A percentile compares a stretch with the other conserved stretches of the same genome.
These are phyloP conservation scores for Magnusiomyces tetraspermus DNA, from an alignment of 1,139 yeast species.

Conservation along the genomic window DNA sequence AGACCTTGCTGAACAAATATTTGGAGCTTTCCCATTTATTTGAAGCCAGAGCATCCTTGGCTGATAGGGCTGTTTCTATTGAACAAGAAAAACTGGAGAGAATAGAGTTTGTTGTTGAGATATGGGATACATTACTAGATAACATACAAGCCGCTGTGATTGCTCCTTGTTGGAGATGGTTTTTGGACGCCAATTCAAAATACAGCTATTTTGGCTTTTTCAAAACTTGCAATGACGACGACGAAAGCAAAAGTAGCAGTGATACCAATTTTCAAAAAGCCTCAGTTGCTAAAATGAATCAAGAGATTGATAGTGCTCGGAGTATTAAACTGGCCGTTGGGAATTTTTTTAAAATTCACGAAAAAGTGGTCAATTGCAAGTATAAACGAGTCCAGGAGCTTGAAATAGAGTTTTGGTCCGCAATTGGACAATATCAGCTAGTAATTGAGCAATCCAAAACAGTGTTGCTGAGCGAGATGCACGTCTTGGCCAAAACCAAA, in stretches of 20 bases:
- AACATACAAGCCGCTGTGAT: neutral
- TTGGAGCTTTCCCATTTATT: neutral
- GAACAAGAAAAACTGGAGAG: neutral
- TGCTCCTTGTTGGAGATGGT: neutral
- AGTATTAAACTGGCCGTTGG: neutral
- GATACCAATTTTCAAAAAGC: no score
- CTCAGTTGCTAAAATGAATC: neutral
- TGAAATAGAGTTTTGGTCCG: neutral
- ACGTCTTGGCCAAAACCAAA: neutral
- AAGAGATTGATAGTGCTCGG: neutral
- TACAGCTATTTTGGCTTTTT: neutral
- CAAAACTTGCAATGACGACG: neutral
- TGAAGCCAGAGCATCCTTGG: neutral
- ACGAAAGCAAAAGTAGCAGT: neutral
- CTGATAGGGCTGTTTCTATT: neutral
- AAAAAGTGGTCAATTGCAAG: neutral
- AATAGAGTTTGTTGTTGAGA: neutral
- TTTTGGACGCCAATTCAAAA: neutral
- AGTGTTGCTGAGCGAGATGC: neutral
- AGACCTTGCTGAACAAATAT: neutral
- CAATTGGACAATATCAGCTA: neutral
- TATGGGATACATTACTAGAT: neutral
- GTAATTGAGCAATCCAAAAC: neutral
- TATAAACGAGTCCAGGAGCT: neutral
- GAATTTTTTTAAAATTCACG: neutral